A percentile compares a stretch with the other conserved stretches of the same genome.
Conservation (phyloP, 306 rosid genomes). For the Geum urbanum region DNA sequence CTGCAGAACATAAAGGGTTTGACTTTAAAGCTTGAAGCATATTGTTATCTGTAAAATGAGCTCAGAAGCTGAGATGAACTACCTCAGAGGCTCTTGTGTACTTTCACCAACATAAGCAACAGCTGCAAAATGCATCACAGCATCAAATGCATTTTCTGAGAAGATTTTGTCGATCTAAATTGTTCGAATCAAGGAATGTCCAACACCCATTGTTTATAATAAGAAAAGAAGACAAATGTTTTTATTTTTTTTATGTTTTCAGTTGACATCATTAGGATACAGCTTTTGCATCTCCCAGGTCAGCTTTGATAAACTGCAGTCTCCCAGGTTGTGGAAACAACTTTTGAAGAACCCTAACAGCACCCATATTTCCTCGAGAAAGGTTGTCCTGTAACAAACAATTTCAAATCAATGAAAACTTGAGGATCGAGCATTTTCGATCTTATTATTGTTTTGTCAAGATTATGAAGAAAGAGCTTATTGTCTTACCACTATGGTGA, state of each 20-base stretch:
- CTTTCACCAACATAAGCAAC: slow-evolving; percentile 99
- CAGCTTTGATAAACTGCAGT: slow-evolving; percentile 88
- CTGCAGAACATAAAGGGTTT: slow-evolving; percentile 36
- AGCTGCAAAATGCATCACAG: slow-evolving; percentile 99
- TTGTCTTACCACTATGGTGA: slow-evolving; percentile 87
- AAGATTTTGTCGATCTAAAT: slow-evolving; percentile 74
- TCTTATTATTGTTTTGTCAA: neutral
- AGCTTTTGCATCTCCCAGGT: slow-evolving; percentile 76
- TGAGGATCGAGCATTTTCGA: neutral
- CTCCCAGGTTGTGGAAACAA: slow-evolving; percentile 77
- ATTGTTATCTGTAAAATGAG: neutral
- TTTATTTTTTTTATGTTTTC: neutral
- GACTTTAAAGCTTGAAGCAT: neutral
- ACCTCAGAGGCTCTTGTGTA: slow-evolving; percentile 83
- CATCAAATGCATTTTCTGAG: slow-evolving; percentile 86
- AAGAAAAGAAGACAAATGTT: slow-evolving; percentile 20
- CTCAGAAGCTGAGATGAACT: neutral
- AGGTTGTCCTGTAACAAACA: slow-evolving; percentile 56
- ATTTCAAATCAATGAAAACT: neutral
- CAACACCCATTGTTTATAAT: neutral
- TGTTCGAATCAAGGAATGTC: slow-evolving; percentile 45
- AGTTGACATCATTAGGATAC: slow-evolving; percentile 44
- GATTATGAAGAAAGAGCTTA: neutral
- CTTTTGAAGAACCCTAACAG: slow-evolving; percentile 64
- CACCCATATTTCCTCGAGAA: slow-evolving; percentile 89